These are phyloP conservation scores for Pseudocercospora fuligena DNA, from an alignment of 2,329 filamentous ascomycete genomes.

Conservation along the genomic window DNA sequence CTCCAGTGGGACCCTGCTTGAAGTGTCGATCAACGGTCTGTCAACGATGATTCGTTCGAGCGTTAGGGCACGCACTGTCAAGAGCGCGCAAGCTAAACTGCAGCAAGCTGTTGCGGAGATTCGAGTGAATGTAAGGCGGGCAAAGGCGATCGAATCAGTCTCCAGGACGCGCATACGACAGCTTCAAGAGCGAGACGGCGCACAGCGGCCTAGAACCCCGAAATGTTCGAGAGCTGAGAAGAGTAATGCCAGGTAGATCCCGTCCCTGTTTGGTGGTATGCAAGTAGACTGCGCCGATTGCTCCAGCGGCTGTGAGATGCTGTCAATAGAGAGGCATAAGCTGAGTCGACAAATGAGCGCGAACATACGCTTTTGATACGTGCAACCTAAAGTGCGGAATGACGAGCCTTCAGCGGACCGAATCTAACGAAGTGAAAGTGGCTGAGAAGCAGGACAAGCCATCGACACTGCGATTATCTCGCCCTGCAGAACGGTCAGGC, in stretches of 20 bases:
- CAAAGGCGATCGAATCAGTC: conserved; percentile 27
- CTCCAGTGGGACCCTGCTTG: conserved; percentile 28
- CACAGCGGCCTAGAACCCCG: conserved; percentile 19
- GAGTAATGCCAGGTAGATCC: conserved; percentile 25
- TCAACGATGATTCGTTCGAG: conserved; percentile 28
- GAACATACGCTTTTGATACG: conserved; percentile 13
- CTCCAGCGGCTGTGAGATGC: conserved; percentile 20
- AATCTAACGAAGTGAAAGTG: conserved; percentile 16
- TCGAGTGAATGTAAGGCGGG: conserved; percentile 30
- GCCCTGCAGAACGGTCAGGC: conserved; percentile 18
- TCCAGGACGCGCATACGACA: conserved; percentile 19
- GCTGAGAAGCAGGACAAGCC: conserved; percentile 22
- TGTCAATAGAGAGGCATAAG: conserved; percentile 20
- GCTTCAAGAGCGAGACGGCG: conserved; percentile 17
- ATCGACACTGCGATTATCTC: conserved; percentile 18
- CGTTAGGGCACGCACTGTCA: conserved; percentile 16
- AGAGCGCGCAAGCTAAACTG: conserved; percentile 28
- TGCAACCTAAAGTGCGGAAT: conserved; percentile 17
- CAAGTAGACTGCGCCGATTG: conserved; percentile 14
- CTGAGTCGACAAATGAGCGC: conserved; percentile 21
- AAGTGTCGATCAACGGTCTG: conserved; percentile 26
- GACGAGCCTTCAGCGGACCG: conserved; percentile 11
- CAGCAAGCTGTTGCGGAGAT: conserved; percentile 30
- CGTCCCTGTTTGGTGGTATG: conserved; percentile 19
- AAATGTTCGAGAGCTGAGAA: conserved; percentile 26